These are phyloP conservation scores for Epichloe sibirici DNA, from an alignment of 2,329 filamentous ascomycete genomes.

Conservation along the genomic window DNA sequence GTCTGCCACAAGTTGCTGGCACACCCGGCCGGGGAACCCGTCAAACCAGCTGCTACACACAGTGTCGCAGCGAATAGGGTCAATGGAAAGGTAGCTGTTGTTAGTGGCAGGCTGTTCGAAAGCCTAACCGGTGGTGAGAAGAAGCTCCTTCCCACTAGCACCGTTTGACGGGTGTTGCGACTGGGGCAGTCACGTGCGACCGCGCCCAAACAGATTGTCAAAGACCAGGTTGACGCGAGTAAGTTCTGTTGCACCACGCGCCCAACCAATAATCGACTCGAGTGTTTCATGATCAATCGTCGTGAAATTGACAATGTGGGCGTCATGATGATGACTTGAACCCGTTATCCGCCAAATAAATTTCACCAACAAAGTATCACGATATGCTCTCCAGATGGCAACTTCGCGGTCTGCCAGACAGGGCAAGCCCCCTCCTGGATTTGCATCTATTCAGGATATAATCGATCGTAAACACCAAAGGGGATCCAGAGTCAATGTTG, in stretches of 20 bases:
- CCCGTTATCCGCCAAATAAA: not conserved
- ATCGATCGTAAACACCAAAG: constrained; percentile 25
- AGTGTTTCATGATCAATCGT: not conserved
- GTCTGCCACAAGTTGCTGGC: not conserved
- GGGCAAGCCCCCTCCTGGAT: constrained; percentile 11
- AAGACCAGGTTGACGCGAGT: not conserved
- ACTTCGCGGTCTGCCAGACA: constrained; percentile 2
- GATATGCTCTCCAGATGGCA: constrained; percentile 5
- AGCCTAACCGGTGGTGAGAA: not conserved
- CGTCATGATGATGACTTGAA: not conserved
- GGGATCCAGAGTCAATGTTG: constrained; percentile 38
- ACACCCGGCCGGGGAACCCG: not conserved
- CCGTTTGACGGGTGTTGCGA: not conserved
- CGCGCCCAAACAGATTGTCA: not conserved
- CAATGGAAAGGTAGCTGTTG: not conserved
- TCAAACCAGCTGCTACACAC: not conserved
- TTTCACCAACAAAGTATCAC: not conserved
- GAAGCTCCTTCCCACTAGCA: not conserved
- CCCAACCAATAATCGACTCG: not conserved
- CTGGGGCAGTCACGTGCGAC: constrained; percentile 1
- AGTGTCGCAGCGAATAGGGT: not conserved
- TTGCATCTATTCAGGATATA: constrained; percentile 26
- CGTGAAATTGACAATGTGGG: not conserved
- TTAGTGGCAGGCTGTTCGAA: not conserved
- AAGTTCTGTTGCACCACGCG: not conserved